These are phyloP conservation scores for Collybia mongolica DNA, from an alignment of 768 basidiomycete species.

Conservation along the genomic window DNA sequence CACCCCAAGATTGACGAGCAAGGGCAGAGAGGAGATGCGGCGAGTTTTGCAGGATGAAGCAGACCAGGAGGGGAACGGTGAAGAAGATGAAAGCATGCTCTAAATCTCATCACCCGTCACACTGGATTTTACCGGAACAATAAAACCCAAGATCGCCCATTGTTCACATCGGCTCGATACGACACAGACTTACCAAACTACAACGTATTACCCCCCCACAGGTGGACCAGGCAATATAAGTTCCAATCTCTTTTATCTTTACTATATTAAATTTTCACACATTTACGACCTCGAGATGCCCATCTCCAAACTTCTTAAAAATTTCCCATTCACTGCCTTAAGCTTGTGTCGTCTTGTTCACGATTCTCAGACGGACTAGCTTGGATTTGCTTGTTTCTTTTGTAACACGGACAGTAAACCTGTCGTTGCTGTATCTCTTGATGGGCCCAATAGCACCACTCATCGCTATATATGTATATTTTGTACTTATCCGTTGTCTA, in stretches of 20 bases:
- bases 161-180: background rate
- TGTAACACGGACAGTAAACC: background rate
- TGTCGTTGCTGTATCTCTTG: slow-evolving; percentile 2
- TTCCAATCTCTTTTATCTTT: background rate
- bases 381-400: background rate
- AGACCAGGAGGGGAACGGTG: slow-evolving; percentile 20
- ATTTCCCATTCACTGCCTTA: background rate
- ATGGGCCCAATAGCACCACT: slow-evolving; percentile 4
- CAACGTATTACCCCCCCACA: background rate
- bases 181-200: background rate
- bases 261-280: background rate
- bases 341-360: background rate
- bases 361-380: background rate
- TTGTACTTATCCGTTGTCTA: background rate
- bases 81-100: slow-evolving; percentile 3
- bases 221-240: background rate
- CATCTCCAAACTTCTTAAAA: background rate
- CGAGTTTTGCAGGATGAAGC: slow-evolving; percentile 34
- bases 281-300: background rate
- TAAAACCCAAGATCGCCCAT: background rate
- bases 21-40: slow-evolving; percentile 25
- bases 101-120: background rate
- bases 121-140: background rate
- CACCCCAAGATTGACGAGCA: slow-evolving; percentile 19
- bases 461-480: slow-evolving; percentile 3